Evolutionary conservation across 768 basidiomycete species (phyloP).

Genomic region (Suillus fuscotomentosus): DNA sequence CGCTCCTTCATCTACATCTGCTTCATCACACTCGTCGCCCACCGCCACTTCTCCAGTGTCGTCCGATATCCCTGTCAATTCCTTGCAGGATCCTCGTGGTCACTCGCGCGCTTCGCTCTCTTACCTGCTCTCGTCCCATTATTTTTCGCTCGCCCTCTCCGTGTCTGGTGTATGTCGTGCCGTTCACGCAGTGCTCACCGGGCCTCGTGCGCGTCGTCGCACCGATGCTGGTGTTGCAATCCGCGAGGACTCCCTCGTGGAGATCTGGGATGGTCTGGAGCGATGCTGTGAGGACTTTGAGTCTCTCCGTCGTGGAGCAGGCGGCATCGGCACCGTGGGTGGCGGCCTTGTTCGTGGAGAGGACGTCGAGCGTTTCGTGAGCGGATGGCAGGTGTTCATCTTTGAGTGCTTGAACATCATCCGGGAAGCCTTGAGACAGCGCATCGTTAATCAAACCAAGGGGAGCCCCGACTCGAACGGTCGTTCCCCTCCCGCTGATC

Average conservation of each 20-base stretch:
- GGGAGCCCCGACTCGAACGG: conserved; percentile 37
- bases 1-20: conserved; percentile 30
- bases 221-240: conserved; percentile 51
- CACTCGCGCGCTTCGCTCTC: conserved; percentile 37
- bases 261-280: conserved; percentile 86
- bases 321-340: conserved; percentile 39
- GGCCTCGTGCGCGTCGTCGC: conserved; percentile 64
- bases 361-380: conserved; percentile 66
- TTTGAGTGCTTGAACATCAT: conserved; percentile 92
- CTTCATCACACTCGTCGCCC: conserved; percentile 35
- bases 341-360: conserved; percentile 39
- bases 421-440: conserved; percentile 76
- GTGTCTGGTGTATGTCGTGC: conserved; percentile 76
- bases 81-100: conserved; percentile 19
- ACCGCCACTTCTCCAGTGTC: conserved; percentile 19
- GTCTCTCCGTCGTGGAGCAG: conserved; percentile 45
- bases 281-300: conserved; percentile 85
- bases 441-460: conserved; percentile 36
- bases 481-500: conserved; percentile 44
- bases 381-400: conserved; percentile 90
- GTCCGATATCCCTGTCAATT: conserved; percentile 22
- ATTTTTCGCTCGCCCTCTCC: conserved; percentile 69
- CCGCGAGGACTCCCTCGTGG: conserved; percentile 62
- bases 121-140: conserved; percentile 55
- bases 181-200: conserved; percentile 78